A percentile compares a stretch with the other conserved stretches of the same genome.
Conservation (phyloP, 345 rosid genomes). For the Melaleuca quinquenervia region DNA sequence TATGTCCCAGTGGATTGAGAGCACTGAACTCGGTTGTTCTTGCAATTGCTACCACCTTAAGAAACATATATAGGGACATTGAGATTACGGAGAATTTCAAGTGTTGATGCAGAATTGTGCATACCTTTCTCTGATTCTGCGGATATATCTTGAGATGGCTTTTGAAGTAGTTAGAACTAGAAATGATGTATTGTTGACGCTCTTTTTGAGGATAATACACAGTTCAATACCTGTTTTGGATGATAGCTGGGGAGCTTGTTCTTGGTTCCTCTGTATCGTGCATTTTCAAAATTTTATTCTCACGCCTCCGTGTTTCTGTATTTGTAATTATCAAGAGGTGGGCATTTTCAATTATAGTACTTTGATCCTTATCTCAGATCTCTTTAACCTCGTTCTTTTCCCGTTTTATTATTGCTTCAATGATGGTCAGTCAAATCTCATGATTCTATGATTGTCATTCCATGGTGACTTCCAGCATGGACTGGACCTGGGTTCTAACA, state of each 20-base stretch:
- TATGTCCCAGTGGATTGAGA: neutral
- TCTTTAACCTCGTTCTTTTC: neutral
- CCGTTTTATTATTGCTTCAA: neutral
- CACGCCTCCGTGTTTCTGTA: neutral
- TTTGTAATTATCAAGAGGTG: neutral
- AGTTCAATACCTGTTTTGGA: neutral
- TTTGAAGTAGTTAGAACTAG: constrained; percentile 2
- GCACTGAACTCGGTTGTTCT: neutral
- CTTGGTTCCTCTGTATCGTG: neutral
- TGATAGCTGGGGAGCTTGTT: neutral
- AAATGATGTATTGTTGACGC: constrained; percentile 5
- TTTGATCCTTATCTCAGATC: neutral
- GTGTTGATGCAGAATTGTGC: constrained; percentile 7
- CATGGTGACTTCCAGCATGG: neutral
- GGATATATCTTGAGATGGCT: constrained; percentile 20
- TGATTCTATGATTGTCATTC: neutral
- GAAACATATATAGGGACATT: neutral
- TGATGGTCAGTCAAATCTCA: neutral
- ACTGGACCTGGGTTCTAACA: neutral
- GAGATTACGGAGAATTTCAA: neutral
- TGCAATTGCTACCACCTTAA: neutral
- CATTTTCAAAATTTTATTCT: neutral
- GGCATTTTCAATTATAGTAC: neutral
- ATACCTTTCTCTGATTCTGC: neutral
- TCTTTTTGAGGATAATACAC: neutral